phyloP scores from a whole-genome alignment of 768 basidiomycete species.

The Tephrocybe sp. region DNA sequence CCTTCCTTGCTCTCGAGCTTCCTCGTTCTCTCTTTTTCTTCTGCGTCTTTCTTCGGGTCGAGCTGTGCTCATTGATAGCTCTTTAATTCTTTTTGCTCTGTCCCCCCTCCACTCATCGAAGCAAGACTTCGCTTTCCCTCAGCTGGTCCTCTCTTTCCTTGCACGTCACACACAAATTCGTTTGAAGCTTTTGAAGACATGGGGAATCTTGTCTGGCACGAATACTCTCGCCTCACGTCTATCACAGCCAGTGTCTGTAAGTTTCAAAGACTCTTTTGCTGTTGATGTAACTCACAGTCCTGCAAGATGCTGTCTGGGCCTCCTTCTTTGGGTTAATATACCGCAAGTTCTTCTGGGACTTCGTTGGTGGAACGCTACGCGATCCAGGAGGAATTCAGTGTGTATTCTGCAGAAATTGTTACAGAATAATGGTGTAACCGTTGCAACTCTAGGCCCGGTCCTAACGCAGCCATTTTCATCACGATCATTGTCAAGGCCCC shows the following conservation, averaged over 20 bases:
- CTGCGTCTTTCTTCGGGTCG: slow-evolving; percentile 24
- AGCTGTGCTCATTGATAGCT: slow-evolving; percentile 30
- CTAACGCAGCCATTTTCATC: slow-evolving; percentile 62
- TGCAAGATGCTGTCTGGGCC: slow-evolving; percentile 76
- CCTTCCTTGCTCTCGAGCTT: slow-evolving; percentile 10
- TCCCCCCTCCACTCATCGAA: slow-evolving; percentile 32
- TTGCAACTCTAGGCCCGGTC: slow-evolving; percentile 49
- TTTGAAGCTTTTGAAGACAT: slow-evolving; percentile 26
- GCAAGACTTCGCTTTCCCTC: slow-evolving; percentile 36
- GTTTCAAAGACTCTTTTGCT: slow-evolving; percentile 28
- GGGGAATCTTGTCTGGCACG: slow-evolving; percentile 84
- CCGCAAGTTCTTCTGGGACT: slow-evolving; percentile 98
- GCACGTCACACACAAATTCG: slow-evolving; percentile 6
- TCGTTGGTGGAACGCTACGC: slow-evolving; percentile 78
- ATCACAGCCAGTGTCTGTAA: slow-evolving; percentile 73
- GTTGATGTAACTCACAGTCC: slow-evolving; percentile 10
- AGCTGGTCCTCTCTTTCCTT: slow-evolving; percentile 17
- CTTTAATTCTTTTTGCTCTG: slow-evolving; percentile 25
- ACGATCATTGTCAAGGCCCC: slow-evolving; percentile 77
- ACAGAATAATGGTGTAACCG: background rate
- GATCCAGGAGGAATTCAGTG: slow-evolving; percentile 81
- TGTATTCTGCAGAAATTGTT: slow-evolving; percentile 28
- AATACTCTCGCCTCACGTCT: slow-evolving; percentile 68
- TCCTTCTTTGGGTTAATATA: slow-evolving; percentile 78
- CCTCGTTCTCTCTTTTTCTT: slow-evolving; percentile 14